These are phyloP conservation scores for Chaetomiaceae sp. DNA, from an alignment of 2,329 filamentous ascomycete species.

Conservation along the genomic window DNA sequence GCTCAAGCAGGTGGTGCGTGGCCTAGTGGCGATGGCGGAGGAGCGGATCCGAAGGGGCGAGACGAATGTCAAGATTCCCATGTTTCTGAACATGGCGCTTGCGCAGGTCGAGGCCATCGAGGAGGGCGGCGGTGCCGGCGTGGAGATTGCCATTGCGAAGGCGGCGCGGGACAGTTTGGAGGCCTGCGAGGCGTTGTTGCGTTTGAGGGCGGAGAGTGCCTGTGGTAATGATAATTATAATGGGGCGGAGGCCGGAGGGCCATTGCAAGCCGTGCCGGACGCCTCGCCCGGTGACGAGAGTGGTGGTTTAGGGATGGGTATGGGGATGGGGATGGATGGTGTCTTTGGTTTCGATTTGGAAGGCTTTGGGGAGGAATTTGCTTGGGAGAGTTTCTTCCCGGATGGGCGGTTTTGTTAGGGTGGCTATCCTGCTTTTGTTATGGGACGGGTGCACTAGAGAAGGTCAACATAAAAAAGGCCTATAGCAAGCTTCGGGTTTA, in stretches of 20 bases:
- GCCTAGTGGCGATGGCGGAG: conserved; percentile 29
- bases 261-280: background rate
- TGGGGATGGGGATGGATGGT: background rate
- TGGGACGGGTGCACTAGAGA: too few relatives aligned
- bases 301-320: too few relatives aligned
- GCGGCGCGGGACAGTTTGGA: conserved; percentile 33
- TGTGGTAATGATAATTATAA: background rate
- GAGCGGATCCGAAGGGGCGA: conserved; percentile 38
- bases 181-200: conserved; percentile 30
- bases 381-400: conserved; percentile 29
- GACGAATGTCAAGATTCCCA: conserved; percentile 42
- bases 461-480: too few relatives aligned
- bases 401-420: background rate
- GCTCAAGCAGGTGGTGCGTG: conserved; percentile 32
- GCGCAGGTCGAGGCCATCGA: conserved; percentile 3
- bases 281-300: background rate
- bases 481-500: too few relatives aligned
- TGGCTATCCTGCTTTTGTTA: too few relatives aligned
- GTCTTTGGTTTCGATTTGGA: conserved; percentile 5
- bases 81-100: conserved; percentile 34
- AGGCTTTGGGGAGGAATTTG: conserved; percentile 6
- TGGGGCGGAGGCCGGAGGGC: background rate
- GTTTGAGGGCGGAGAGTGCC: background rate
- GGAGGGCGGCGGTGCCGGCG: background rate
- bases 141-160: background rate